Base-by-base conservation (phyloP, 2,329 filamentous ascomycete genomes). In the Coniosporium tulheliwenetii region DNA sequence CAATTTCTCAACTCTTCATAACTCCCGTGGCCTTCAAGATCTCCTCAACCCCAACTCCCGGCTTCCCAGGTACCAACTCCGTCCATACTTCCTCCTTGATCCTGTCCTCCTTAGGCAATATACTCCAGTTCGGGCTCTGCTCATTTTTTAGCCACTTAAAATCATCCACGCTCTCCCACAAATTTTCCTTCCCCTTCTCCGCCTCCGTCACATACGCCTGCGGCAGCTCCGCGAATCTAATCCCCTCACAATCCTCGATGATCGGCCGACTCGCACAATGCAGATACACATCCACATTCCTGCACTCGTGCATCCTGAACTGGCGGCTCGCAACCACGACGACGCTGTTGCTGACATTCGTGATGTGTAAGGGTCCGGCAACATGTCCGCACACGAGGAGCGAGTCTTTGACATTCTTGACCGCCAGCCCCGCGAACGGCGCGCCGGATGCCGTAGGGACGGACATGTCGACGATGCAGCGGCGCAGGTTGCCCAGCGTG, bases 121-220 rank as follows among this genome's bases (percentile, higher is more conserved):
- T 61, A 30, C 67, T 74, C 85, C 89, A 98, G 55, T 98, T 87
- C 2, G 91, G 91, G 54, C 85, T 95, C 29, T 76, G 75, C 43
- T 83, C 85, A 12, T 74, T 70, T 59, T 87, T 93, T 47, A 95
- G 72, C 91, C 91, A 96, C 62, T 93, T 93, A 69, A 98, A 98
- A 58, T 98, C 91, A 58, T 96, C 85, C 12, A 96, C 83, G 52
- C 91, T 77, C 50, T 87, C 73, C 85, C 85, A 98, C 51, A 81
- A 74, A 56, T 93, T 89, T 41, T 56, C 46, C 29, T 50, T 47
- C 2, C 52, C 48, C 1, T 39, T 38, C 29, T 55, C 54, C 5
- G 41, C 45, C 41, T 61, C 46, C 29, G 43, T 43, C 63, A 86
- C 81, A 63, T 83, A 86, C 44, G 59, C 61, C 15, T 63, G 59